phyloP scores from a whole-genome alignment of 352 stramenopile genomes.

The Aphanomyces invadans region DNA sequence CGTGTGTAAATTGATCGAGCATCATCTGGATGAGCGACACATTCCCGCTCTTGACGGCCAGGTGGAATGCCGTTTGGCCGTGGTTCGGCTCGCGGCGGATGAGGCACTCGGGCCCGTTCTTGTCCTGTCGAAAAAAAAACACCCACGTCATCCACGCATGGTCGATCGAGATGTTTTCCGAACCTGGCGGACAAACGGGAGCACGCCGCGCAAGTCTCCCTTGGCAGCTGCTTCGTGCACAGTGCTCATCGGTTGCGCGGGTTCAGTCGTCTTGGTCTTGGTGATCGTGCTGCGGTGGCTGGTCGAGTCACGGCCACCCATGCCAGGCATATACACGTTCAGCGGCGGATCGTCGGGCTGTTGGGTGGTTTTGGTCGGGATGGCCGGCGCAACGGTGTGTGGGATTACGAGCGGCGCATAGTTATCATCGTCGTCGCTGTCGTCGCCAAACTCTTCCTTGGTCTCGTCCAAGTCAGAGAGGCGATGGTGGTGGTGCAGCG shows the following conservation, averaged over 20 bases:
- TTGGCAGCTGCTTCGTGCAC: conserved; percentile 74
- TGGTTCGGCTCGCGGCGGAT: conserved; percentile 75
- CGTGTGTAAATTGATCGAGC: conserved; percentile 60
- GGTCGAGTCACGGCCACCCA: conserved; percentile 20
- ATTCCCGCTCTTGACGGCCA: conserved; percentile 78
- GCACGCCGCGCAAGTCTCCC: conserved; percentile 65
- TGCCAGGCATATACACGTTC: conserved; percentile 9
- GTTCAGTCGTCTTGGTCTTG: conserved; percentile 60
- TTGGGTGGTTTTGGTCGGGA: not conserved
- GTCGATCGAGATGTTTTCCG: not conserved
- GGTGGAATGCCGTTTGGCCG: conserved; percentile 69
- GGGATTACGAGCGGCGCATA: not conserved
- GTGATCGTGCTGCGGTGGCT: conserved; percentile 48
- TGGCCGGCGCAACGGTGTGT: not conserved
- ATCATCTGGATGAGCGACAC: conserved; percentile 76
- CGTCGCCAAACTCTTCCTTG: conserved; percentile 10
- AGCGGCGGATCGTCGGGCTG: not conserved
- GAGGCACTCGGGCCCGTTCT: conserved; percentile 51
- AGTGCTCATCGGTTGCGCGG: conserved; percentile 47
- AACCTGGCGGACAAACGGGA: conserved; percentile 25
- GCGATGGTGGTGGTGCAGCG: too few species aligned
- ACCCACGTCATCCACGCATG: too few species aligned
- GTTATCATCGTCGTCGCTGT: conserved; percentile 13
- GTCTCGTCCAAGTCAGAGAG: not conserved
- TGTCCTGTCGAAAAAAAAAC: too few species aligned